Percentiles rank a stretch among this genome's conserved stretches.
phyloP scores from a whole-genome alignment of 1,139 yeast genomes.

The Candida sanyaensis region DNA sequence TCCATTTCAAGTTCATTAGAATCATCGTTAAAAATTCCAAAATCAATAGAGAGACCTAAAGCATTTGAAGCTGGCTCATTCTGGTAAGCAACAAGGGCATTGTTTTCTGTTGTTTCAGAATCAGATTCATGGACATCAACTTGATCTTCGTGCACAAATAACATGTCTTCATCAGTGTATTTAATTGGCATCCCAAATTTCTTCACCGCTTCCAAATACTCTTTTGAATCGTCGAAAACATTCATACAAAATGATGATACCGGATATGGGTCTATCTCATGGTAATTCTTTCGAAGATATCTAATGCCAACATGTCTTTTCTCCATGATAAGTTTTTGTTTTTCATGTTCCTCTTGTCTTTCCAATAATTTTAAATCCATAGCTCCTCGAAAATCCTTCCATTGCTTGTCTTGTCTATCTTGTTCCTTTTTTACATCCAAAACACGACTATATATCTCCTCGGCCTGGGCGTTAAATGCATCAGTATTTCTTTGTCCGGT shows the following conservation, averaged over 20 bases:
- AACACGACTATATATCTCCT: conserved; percentile 7
- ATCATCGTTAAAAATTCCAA: neutral
- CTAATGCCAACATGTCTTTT: conserved; percentile 6
- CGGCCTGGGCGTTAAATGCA: no score
- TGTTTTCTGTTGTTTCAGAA: neutral
- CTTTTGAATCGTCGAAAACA: conserved; percentile 16
- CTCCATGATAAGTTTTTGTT: conserved; percentile 3
- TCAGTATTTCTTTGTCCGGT: no score
- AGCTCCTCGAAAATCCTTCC: conserved; percentile 13
- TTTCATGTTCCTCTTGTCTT: conserved; percentile 1
- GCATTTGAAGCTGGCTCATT: neutral
- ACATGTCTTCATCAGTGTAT: conserved; percentile 2
- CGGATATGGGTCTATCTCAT: conserved; percentile 20
- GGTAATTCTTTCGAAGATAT: conserved; percentile 12
- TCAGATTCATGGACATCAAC: neutral
- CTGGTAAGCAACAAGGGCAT: neutral
- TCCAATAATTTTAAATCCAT: conserved; percentile 6
- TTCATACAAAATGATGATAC: conserved; percentile 17
- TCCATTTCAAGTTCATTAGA: neutral
- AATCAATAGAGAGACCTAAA: conserved; percentile 3
- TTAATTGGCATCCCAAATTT: conserved; percentile 22
- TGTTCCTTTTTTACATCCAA: conserved; percentile 27
- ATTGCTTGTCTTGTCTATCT: conserved; percentile 31
- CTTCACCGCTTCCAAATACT: conserved; percentile 14
- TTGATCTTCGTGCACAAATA: neutral